Evolutionary conservation across 495 filamentous ascomycete species (phyloP).

Genomic region (Neurospora cerealis): DNA sequence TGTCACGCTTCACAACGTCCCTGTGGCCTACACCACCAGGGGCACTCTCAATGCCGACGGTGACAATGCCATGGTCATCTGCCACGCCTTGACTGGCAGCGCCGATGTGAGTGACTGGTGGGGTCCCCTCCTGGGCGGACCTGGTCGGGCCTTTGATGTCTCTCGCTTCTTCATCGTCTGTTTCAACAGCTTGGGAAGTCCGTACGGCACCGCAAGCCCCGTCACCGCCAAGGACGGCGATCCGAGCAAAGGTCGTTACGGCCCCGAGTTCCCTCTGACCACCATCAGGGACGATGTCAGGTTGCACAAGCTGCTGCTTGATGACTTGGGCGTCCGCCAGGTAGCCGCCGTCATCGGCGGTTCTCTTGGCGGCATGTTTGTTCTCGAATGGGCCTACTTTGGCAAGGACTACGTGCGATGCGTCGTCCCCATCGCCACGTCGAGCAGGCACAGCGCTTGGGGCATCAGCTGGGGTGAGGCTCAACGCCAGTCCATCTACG

Average conservation of each 20-base stretch:
- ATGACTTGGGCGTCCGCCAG: conserved; percentile 77
- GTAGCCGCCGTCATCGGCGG: conserved; percentile 87
- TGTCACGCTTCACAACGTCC: conserved; percentile 75
- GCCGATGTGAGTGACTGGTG: conserved; percentile 98
- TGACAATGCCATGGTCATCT: conserved; percentile 94
- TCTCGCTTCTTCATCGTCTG: conserved; percentile 91
- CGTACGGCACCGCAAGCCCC: conserved; percentile 92
- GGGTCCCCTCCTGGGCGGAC: conserved; percentile 85
- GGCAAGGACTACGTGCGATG: conserved; percentile 86
- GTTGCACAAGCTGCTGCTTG: conserved; percentile 83
- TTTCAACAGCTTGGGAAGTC: conserved; percentile 91
- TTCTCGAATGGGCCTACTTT: conserved; percentile 93
- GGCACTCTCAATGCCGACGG: conserved; percentile 62
- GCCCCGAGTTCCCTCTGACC: conserved; percentile 91
- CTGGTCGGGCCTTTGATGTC: conserved; percentile 84
- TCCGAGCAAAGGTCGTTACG: conserved; percentile 65
- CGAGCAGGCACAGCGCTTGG: conserved; percentile 94
- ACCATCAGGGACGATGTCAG: conserved; percentile 94
- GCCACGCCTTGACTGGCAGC: conserved; percentile 91
- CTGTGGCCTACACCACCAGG: conserved; percentile 82
- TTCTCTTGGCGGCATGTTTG: conserved; percentile 98
- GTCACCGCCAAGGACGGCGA: conserved; percentile 81
- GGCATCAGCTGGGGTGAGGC: conserved; percentile 98
- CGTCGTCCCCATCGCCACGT: conserved; percentile 92
- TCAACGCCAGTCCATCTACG: conserved; percentile 95